These are phyloP conservation scores for Spirogloea muscicola DNA, from an alignment of 139 green algal species.

Conservation along the genomic window DNA sequence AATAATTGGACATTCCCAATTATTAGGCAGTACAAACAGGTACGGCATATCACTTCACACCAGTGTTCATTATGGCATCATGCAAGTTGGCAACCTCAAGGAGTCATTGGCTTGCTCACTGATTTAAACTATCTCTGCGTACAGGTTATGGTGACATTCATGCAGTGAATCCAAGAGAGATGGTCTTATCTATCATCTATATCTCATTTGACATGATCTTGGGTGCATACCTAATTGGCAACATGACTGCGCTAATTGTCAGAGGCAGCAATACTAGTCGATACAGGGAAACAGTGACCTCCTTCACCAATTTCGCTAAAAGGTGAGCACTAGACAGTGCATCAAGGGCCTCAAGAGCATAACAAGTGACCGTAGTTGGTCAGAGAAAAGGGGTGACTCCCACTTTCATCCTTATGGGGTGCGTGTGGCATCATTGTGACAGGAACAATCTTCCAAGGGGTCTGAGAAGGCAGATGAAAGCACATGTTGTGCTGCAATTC, in stretches of 20 bases:
- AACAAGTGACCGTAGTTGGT: too few relatives aligned
- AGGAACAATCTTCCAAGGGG: too few relatives aligned
- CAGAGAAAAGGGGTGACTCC: too few relatives aligned
- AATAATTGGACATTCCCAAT: too few relatives aligned
- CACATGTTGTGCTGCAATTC: slow-evolving; percentile 4
- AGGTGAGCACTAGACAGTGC: too few relatives aligned
- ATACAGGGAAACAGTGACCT: slow-evolving; percentile 18
- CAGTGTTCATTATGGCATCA: too few relatives aligned
- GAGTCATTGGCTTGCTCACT: neutral
- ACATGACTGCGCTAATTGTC: slow-evolving; percentile 34
- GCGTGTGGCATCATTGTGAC: too few relatives aligned
- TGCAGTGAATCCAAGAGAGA: slow-evolving; percentile 21
- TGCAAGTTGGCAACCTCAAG: too few relatives aligned
- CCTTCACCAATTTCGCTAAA: slow-evolving; percentile 14
- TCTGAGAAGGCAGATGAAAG: neutral
- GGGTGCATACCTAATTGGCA: slow-evolving; percentile 27
- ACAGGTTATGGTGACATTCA: slow-evolving; percentile 42
- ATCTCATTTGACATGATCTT: slow-evolving; percentile 28
- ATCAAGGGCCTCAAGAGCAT: too few relatives aligned
- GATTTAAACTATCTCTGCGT: neutral
- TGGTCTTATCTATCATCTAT: slow-evolving; percentile 32
- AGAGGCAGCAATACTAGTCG: neutral
- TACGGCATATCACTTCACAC: too few relatives aligned
- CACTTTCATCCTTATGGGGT: too few relatives aligned
- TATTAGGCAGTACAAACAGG: too few relatives aligned